Base-by-base conservation (phyloP, 1,284 basidiomycete species). In the Volvariella volvacea region DNA sequence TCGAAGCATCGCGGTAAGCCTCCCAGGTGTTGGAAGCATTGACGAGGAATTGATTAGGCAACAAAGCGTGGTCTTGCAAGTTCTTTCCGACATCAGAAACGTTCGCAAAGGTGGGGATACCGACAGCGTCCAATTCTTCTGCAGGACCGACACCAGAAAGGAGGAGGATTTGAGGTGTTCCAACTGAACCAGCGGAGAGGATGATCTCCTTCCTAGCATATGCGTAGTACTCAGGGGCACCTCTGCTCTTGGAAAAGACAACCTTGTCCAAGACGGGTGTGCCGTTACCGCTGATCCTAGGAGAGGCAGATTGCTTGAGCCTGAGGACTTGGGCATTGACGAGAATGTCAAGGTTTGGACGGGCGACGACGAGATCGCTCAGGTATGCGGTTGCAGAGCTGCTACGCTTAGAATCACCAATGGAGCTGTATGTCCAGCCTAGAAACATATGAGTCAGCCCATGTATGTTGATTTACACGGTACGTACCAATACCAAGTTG, bases 61-160 rank as follows among this genome's bases (percentile, higher is more conserved):
- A 42, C 10, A 59, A 48, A 1, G 60, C 48, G 38, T 71, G 69
- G 46, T 68, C 69, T 22, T 55, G 53, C 17, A 76, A 53, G 50
- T 75, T 74, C 52, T 68, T 60, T 14, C 74, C 73, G 22, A 73
- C 70, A 44, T 60, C 56, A 4, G 65, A 63, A 2, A 64, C 48
- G 51, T 63, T 46, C 7, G 65, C 48, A 8, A 67, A 49, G 1
- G 61, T 42, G 19, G 47, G 28, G 25, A 66, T 54, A 0, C 57
- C 57, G 2, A 59, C 15, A 1, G 39, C 41, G 8, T 40, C 19
- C 6, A 67, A 51, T 4, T 50, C 43, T 1, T 49, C 36, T 4
- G 49, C 17, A 41, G 58, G 44, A 12, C 75, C 74, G 45, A 76
- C 71, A 19, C 75, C 74, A 14, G 70, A 73, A 32, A 68, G 60